Evolutionary conservation across 75 land plant genomes (phyloP).

Genomic region (Isoetes taiwanensis): DNA sequence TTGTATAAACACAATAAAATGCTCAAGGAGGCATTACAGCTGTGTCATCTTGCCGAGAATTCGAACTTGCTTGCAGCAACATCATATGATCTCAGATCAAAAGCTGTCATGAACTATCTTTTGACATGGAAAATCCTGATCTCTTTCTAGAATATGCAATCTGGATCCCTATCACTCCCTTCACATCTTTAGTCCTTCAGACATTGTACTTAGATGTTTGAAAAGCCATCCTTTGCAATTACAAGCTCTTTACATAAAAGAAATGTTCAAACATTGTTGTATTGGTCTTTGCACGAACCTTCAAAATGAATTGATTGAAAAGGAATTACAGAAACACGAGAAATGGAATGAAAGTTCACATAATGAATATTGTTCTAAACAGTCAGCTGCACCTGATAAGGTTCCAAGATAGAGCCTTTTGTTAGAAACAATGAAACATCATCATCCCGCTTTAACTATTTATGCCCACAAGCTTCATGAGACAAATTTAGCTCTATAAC

Average conservation of each 20-base stretch:
- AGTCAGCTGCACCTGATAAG: conserved; percentile 58
- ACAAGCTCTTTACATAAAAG: conserved; percentile 70
- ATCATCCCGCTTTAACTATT: conserved; percentile 81
- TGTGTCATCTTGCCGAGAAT: conserved; percentile 57
- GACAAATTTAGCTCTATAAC: conserved; percentile 65
- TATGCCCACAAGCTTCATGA: conserved; percentile 96
- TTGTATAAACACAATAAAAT: conserved; percentile 62
- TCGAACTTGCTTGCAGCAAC: conserved; percentile 36
- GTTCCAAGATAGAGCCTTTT: conserved; percentile 60
- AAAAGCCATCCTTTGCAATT: conserved; percentile 69
- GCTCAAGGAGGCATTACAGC: conserved; percentile 77
- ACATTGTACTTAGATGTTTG: conserved; percentile 66
- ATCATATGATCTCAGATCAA: conserved; percentile 36
- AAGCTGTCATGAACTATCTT: conserved; percentile 79
- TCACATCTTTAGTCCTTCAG: conserved; percentile 71
- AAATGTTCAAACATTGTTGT: conserved; percentile 59
- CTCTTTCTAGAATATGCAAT: conserved; percentile 74
- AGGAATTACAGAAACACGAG: conserved; percentile 31
- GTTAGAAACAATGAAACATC: conserved; percentile 79
- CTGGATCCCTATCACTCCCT: conserved; percentile 62
- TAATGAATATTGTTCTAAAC: conserved; percentile 57
- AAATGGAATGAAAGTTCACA: conserved; percentile 75
- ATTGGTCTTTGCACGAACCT: conserved; percentile 39
- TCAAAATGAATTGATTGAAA: conserved; percentile 72
- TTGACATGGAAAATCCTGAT: conserved; percentile 38